Conservation (phyloP, 345 rosid species). For the Citrus cavaleriei region DNA sequence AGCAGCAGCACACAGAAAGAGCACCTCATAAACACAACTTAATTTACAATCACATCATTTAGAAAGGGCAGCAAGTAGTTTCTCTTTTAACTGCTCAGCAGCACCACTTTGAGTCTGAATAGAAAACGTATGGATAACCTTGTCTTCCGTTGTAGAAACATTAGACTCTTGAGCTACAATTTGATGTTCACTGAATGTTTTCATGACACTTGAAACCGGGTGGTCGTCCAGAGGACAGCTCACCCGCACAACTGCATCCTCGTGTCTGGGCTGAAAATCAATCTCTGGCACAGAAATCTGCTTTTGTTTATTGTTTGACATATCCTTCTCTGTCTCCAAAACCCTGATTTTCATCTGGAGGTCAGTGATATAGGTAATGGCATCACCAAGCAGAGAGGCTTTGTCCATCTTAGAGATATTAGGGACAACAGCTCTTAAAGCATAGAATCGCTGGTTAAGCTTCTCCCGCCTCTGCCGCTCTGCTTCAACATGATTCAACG, state of each 20-base stretch:
- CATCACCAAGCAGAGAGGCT: conserved; percentile 90
- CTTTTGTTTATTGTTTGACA: conserved; percentile 38
- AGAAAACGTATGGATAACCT: conserved; percentile 75
- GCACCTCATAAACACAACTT: conserved; percentile 1
- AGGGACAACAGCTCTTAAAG: conserved; percentile 85
- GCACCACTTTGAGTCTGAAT: conserved; percentile 59
- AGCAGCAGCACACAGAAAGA: background rate
- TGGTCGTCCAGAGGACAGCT: conserved; percentile 76
- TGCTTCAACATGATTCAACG: conserved; percentile 93
- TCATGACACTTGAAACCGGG: conserved; percentile 61
- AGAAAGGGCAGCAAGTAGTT: conserved; percentile 57
- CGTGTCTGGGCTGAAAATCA: conserved; percentile 69
- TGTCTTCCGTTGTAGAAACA: conserved; percentile 55
- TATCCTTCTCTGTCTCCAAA: conserved; percentile 73
- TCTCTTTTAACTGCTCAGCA: conserved; percentile 82
- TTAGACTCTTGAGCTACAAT: conserved; percentile 51
- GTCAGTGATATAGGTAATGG: conserved; percentile 77
- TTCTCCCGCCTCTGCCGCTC: conserved; percentile 95
- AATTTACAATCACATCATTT: conserved; percentile 31
- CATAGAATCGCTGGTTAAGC: conserved; percentile 95
- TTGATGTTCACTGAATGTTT: conserved; percentile 67
- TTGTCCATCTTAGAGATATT: conserved; percentile 97
- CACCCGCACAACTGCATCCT: conserved; percentile 68
- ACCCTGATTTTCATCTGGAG: conserved; percentile 73
- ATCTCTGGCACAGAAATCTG: conserved; percentile 49